Evolutionary conservation across 2,329 filamentous ascomycete species (phyloP).

Genomic region (Colletotrichum salicis): DNA sequence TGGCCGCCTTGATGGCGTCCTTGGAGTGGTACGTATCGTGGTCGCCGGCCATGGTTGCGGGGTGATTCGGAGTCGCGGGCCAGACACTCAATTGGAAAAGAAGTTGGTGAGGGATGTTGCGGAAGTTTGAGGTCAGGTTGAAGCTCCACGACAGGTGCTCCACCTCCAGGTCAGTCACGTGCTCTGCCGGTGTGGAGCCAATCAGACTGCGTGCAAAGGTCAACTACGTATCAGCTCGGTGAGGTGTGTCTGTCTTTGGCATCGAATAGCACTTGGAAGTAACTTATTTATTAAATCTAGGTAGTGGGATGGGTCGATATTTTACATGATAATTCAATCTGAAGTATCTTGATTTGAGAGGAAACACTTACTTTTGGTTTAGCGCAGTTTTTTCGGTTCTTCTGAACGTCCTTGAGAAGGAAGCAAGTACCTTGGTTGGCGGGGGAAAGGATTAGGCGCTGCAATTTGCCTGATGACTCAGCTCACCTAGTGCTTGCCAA

Average conservation of each 20-base stretch:
- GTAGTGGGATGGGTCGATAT: too few species aligned
- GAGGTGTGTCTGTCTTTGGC: not conserved
- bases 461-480: not conserved
- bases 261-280: too few species aligned
- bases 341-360: too few species aligned
- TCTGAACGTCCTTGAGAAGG: too few species aligned
- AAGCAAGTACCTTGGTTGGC: not conserved
- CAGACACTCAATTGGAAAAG: constrained; percentile 34
- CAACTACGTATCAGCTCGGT: not conserved
- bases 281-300: not conserved
- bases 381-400: too few species aligned
- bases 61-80: constrained; percentile 28
- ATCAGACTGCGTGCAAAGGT: constrained; percentile 32
- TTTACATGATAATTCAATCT: too few species aligned
- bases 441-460: not conserved
- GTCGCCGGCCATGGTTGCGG: constrained; percentile 40
- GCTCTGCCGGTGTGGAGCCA: constrained; percentile 10
- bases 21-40: constrained; percentile 73
- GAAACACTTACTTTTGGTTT: too few species aligned
- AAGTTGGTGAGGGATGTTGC: constrained; percentile 33
- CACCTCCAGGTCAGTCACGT: constrained; percentile 28
- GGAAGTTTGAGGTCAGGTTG: constrained; percentile 37
- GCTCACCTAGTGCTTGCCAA: not conserved
- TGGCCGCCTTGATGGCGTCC: constrained; percentile 76
- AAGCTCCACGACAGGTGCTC: constrained; percentile 32